Conservation (phyloP, 2,329 filamentous ascomycete species). For the Beauveria australis region DNA sequence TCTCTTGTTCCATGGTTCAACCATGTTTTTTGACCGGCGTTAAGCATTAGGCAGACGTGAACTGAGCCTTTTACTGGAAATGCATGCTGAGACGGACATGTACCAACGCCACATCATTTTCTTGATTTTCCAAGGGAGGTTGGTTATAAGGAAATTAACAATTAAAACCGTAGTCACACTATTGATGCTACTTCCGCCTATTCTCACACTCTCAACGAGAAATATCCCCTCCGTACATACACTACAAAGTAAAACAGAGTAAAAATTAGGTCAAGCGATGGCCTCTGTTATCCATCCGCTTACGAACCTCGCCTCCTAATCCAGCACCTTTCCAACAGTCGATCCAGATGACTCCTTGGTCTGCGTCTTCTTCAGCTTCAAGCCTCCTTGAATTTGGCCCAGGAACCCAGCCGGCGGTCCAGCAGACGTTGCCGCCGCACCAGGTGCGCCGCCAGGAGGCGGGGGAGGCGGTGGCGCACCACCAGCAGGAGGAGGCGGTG, state of each 20-base stretch:
- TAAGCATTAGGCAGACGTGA: too few relatives aligned
- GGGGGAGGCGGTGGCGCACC: slow-evolving; percentile 31
- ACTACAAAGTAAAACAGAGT: slow-evolving; percentile 1
- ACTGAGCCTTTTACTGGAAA: too few relatives aligned
- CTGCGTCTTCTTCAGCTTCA: slow-evolving; percentile 71
- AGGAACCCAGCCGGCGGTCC: slow-evolving; percentile 57
- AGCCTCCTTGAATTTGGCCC: slow-evolving; percentile 76
- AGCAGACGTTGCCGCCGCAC: slow-evolving; percentile 35
- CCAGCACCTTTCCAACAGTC: slow-evolving; percentile 64
- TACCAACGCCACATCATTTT: background rate
- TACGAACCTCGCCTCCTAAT: slow-evolving; percentile 22
- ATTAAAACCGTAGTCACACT: background rate
- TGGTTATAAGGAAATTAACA: background rate
- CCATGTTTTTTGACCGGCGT: too few relatives aligned
- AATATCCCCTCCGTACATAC: background rate
- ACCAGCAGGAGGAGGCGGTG: slow-evolving; percentile 33
- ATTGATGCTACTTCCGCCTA: background rate
- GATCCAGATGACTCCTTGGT: slow-evolving; percentile 80
- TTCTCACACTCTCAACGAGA: background rate
- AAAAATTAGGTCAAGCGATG: background rate
- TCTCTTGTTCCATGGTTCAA: too few relatives aligned
- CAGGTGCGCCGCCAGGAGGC: slow-evolving; percentile 35
- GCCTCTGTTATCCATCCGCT: background rate
- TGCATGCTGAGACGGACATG: background rate
- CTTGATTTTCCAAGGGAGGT: background rate